These are phyloP conservation scores for Arabis hirsuta DNA, from an alignment of 345 rosid species.

Conservation along the genomic window DNA sequence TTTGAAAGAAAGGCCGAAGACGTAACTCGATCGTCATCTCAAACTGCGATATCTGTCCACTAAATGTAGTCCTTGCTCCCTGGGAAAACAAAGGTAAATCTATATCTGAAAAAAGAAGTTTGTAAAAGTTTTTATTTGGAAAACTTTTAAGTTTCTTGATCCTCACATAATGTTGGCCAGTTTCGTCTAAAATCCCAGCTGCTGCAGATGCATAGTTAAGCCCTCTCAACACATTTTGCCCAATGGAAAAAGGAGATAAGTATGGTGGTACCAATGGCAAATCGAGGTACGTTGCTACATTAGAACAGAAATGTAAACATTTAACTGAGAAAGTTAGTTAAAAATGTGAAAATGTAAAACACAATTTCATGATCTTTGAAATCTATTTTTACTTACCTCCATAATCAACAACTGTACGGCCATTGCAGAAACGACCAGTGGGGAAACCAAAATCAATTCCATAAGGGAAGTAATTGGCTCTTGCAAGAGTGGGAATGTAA, in stretches of 20 bases:
- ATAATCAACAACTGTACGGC: constrained; percentile 45
- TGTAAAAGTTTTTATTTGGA: background rate
- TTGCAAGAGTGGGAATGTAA: constrained; percentile 44
- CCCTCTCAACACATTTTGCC: constrained; percentile 37
- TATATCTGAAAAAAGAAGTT: background rate
- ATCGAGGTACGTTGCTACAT: constrained; percentile 36
- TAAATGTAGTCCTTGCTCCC: constrained; percentile 47
- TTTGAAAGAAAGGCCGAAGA: constrained; percentile 38
- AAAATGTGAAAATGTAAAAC: background rate
- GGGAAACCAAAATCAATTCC: constrained; percentile 55
- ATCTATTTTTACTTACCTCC: constrained; percentile 30
- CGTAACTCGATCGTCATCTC: constrained; percentile 34
- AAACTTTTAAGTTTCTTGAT: constrained; percentile 16
- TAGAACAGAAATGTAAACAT: background rate
- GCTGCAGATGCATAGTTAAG: constrained; percentile 54
- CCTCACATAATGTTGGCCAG: constrained; percentile 42
- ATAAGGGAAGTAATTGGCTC: constrained; percentile 47
- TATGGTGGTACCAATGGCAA: constrained; percentile 46
- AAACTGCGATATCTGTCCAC: constrained; percentile 47
- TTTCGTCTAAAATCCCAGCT: constrained; percentile 51
- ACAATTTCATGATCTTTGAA: background rate
- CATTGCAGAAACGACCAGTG: constrained; percentile 50
- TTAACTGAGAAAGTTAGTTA: constrained; percentile 9
- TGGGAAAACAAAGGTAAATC: constrained; percentile 24
- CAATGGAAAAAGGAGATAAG: constrained; percentile 41